phyloP scores from a whole-genome alignment of 768 basidiomycete genomes.

The Floccularia luteovirens region DNA sequence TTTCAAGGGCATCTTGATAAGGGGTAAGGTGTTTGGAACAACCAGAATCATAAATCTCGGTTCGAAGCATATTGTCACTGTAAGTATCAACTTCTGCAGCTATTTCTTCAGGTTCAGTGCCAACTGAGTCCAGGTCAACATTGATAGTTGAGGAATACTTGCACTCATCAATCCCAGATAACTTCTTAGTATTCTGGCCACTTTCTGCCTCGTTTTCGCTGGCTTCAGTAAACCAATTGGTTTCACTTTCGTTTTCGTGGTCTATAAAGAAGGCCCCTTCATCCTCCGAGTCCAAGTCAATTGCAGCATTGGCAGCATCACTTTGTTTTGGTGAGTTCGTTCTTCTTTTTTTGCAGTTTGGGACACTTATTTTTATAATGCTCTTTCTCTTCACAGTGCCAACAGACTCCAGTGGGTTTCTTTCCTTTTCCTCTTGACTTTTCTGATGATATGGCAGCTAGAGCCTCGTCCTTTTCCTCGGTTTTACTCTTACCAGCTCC shows the following conservation, averaged over 20 bases:
- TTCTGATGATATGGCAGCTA: background rate
- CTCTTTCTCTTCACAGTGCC: background rate
- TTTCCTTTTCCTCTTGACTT: background rate
- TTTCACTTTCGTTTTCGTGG: no score
- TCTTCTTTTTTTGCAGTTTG: background rate
- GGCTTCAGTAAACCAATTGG: no score
- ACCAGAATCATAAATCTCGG: background rate
- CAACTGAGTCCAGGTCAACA: no score
- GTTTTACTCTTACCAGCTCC: no score
- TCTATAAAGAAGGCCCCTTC: background rate
- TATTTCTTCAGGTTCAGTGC: no score
- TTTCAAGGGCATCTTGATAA: background rate
- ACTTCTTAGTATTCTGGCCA: no score
- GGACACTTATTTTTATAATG: background rate
- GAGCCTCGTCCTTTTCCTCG: background rate
- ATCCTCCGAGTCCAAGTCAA: background rate
- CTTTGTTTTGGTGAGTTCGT: background rate
- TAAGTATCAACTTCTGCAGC: no score
- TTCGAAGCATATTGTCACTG: no score
- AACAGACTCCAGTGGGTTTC: no score
- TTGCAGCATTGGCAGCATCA: background rate
- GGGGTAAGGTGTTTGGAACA: background rate
- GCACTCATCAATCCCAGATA: no score
- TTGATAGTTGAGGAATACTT: no score
- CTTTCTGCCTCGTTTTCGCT: no score